Conservation (phyloP, 345 rosid species). For the Conringia planisiliqua region DNA sequence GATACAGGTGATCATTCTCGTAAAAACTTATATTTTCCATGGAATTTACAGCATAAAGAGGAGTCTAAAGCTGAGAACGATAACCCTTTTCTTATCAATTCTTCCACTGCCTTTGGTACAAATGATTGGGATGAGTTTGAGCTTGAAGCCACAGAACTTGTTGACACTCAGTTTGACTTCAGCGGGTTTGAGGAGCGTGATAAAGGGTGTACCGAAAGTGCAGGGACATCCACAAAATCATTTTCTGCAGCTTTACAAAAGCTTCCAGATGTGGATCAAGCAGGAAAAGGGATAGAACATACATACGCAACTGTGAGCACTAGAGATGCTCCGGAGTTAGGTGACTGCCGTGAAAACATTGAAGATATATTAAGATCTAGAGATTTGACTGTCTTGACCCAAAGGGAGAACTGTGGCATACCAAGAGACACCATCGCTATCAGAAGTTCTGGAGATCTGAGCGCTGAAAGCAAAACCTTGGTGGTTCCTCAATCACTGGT, state of each 20-base stretch:
- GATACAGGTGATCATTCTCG: conserved; percentile 51
- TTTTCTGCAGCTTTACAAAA: conserved; percentile 13
- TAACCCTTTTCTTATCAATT: conserved; percentile 64
- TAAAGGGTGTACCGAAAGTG: conserved; percentile 31
- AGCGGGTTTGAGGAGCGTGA: conserved; percentile 31
- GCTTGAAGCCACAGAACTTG: conserved; percentile 47
- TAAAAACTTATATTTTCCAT: conserved; percentile 30
- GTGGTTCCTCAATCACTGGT: conserved; percentile 26
- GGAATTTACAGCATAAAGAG: conserved; percentile 12
- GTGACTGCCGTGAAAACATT: conserved; percentile 26
- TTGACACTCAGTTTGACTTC: conserved; percentile 37
- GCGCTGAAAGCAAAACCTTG: conserved; percentile 17
- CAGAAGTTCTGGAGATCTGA: conserved; percentile 34
- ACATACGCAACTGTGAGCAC: conserved; percentile 18
- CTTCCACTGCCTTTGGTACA: conserved; percentile 83
- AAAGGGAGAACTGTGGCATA: conserved; percentile 37
- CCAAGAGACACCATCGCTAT: conserved; percentile 36
- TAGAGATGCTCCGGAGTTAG: conserved; percentile 29
- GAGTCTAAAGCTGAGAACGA: conserved; percentile 34
- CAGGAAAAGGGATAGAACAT: conserved; percentile 29
- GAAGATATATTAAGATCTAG: conserved; percentile 20
- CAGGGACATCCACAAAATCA: conserved; percentile 12
- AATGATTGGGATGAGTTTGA: conserved; percentile 91
- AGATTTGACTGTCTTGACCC: conserved; percentile 26
- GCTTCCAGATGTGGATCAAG: conserved; percentile 32